These are phyloP conservation scores for Funneliformis mosseae DNA, from an alignment of 192 early-diverging fungal genomes.

Conservation along the genomic window DNA sequence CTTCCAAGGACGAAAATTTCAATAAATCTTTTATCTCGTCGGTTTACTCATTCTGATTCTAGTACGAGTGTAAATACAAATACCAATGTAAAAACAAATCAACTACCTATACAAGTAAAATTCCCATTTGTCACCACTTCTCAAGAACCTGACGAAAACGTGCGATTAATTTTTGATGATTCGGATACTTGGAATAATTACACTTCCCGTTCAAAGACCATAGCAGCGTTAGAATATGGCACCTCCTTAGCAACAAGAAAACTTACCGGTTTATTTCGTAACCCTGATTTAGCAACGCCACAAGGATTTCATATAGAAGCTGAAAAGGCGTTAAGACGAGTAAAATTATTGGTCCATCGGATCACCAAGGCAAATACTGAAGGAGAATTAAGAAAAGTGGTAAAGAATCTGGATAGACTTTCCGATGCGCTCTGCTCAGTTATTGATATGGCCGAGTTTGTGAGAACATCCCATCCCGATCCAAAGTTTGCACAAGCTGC, in stretches of 20 bases:
- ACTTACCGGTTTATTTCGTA: slow-evolving; percentile 29
- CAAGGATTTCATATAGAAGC: slow-evolving; percentile 18
- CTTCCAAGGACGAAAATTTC: background rate
- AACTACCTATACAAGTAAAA: background rate
- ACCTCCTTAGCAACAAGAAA: background rate
- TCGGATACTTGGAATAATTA: background rate
- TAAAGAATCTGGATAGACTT: slow-evolving; percentile 88
- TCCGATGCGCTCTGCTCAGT: slow-evolving; percentile 89
- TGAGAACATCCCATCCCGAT: slow-evolving; percentile 89
- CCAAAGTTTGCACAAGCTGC: slow-evolving; percentile 69
- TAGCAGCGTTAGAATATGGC: slow-evolving; percentile 11
- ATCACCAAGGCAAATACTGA: slow-evolving; percentile 53
- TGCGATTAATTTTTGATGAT: slow-evolving; percentile 11
- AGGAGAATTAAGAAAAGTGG: slow-evolving; percentile 67
- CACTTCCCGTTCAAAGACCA: background rate
- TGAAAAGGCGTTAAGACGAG: slow-evolving; percentile 26
- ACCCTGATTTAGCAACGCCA: slow-evolving; percentile 18
- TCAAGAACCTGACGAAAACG: background rate
- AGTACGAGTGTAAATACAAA: background rate
- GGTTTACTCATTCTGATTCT: background rate
- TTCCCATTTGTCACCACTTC: background rate
- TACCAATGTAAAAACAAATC: background rate
- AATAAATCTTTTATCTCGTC: background rate
- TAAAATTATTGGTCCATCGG: slow-evolving; percentile 48
- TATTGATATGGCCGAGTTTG: slow-evolving; percentile 91